Conservation (phyloP, 78 protist genomes). For the Mastigamoeba balamuthi region DNA sequence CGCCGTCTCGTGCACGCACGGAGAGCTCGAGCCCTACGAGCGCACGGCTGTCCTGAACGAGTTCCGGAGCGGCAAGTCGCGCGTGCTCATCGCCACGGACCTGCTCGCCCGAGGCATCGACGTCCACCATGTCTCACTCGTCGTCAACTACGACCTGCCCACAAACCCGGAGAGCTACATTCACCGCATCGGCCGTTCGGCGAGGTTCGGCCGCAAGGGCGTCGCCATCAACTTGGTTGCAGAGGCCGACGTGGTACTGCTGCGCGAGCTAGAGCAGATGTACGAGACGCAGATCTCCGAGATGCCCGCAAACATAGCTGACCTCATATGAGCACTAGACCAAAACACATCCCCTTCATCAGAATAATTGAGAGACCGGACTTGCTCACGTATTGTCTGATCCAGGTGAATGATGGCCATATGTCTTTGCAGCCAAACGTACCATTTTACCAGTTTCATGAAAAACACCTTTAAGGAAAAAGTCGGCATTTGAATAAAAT, state of each 20-base stretch:
- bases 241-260: constrained; percentile 71
- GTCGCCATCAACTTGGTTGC: constrained; percentile 98
- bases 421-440: too few species aligned
- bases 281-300: constrained; percentile 88
- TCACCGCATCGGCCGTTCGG: constrained; percentile 97
- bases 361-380: too few species aligned
- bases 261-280: constrained; percentile 87
- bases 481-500: too few species aligned
- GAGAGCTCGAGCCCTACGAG: constrained; percentile 92
- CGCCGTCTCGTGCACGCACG: constrained; percentile 95
- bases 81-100: constrained; percentile 99
- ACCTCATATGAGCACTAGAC: constrained; percentile 14
- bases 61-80: constrained; percentile 90
- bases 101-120: constrained; percentile 98
- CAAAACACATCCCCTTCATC: too few species aligned
- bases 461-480: too few species aligned
- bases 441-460: too few species aligned
- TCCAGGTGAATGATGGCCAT: too few species aligned
- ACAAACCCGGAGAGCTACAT: constrained; percentile 94
- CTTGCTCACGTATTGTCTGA: too few species aligned
- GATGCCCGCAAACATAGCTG: constrained; percentile 84
- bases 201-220: constrained; percentile 98
- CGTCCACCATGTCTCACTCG: constrained; percentile 96
- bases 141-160: constrained; percentile 98
- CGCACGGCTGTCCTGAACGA: constrained; percentile 90